Evolutionary conservation across 176 grass and related monocot genomes (phyloP), one percentile per base, ranked within the genome.

Genomic region (Miscanthus lutarioriparius): DNA sequence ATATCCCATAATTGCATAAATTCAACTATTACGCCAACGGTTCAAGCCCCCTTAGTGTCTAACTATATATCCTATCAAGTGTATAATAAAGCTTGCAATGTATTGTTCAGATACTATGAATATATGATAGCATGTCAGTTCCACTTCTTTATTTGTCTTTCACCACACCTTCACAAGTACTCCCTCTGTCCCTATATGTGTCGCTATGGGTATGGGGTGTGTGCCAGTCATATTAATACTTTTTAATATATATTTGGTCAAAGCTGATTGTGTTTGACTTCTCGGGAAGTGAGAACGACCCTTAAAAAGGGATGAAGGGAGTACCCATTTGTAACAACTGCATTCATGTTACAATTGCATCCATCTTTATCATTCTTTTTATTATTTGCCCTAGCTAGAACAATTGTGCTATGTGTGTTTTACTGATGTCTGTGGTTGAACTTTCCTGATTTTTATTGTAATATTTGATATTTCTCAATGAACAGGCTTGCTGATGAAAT

Each of bases 401-500:
- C 59, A 59, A 70, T 70, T 72, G 23, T 40, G 67, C 1, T 33
- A 2, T 56, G 62, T 62, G 63, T 41, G 51, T 49, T 71, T 64
- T 30, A 3, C 25, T 71, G n/a, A 39, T 78, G 3, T 48, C 4
- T 41, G 70, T 48, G 37, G 17, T 28, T 7, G 70, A 76, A 63
- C 15, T 81, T 67, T 40, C 48, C 23, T 43, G 4, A 15, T 36
- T 25, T 76, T 44, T 39, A 71, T 67, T 67, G 45, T 63, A 67
- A 26, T 67, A 79, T 65, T 70, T 39, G 45, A 44, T 51, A 77
- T 77, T 80, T 90, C 54, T 75, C 40, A 71, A 70, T 69, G 41
- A 77, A 67, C 58, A 85, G 77, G 78, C 10, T 41, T 86, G 78
- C 36, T 48, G 16, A 82, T 88, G 80, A 82, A 91, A 71, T 82